Percentiles rank a stretch among this genome's conserved stretches.
These are phyloP conservation scores for Effrenium voratum DNA, from an alignment of 73 alveolate species.

Conservation along the genomic window DNA sequence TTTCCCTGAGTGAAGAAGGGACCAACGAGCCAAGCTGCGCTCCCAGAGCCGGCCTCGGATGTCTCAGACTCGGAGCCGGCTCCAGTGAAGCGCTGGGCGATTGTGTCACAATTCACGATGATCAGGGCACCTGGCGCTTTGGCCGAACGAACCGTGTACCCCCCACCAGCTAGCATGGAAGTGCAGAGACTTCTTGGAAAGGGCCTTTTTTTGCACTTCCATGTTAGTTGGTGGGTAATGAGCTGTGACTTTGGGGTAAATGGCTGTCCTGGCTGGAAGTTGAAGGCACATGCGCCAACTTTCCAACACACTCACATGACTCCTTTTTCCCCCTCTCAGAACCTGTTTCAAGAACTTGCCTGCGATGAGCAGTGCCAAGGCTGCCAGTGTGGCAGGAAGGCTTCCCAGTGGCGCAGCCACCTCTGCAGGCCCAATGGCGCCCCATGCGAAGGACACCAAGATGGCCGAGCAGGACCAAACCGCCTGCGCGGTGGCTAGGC, in stretches of 20 bases:
- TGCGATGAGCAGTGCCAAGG: slow-evolving; percentile 52
- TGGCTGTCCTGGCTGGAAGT: not conserved
- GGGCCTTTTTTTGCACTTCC: no score
- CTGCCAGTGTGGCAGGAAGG: not conserved
- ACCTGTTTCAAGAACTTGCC: no score
- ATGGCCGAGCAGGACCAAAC: slow-evolving; percentile 85
- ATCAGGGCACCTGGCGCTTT: slow-evolving; percentile 77
- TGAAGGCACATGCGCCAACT: not conserved
- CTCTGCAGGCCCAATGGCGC: slow-evolving; percentile 91
- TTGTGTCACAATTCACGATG: slow-evolving; percentile 72
- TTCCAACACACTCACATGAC: not conserved
- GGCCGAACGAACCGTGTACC: no score
- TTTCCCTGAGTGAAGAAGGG: no score
- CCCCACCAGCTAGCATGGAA: no score
- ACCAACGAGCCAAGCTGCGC: no score
- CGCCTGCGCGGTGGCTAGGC: slow-evolving; percentile 91
- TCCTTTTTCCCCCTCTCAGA: not conserved
- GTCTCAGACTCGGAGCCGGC: not conserved
- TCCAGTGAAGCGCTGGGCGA: slow-evolving; percentile 27
- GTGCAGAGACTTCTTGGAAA: no score
- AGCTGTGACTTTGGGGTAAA: not conserved
- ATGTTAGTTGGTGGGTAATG: not conserved
- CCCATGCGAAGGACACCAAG: slow-evolving; percentile 81
- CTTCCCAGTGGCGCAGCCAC: slow-evolving; percentile 79
- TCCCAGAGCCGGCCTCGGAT: no score